Base-by-base conservation (phyloP, 345 rosid species). In the Bretschneidera sinensis region DNA sequence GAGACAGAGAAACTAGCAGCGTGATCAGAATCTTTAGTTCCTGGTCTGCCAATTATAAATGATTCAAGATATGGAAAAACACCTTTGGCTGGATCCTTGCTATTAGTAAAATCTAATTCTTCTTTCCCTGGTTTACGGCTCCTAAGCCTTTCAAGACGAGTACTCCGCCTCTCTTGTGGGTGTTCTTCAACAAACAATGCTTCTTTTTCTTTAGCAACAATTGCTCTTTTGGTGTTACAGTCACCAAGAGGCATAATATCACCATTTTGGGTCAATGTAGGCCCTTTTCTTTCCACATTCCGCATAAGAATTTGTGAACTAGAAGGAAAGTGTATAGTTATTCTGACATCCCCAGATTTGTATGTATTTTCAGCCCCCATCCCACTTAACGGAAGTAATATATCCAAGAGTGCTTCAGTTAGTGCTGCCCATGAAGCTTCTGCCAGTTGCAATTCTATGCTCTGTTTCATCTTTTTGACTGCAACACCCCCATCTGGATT, bases 111-210 rank as follows among this genome's bases (percentile, higher is more conserved):
- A 70, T 82, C 97, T 61, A 70, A 51, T 65, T 85, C 96, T 72
- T 82, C 99, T 82, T 94, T 94, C 57, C 76, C 95, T 6, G 97
- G 95, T 79, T 88, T 94, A 76, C 92, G 99, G 76, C 85, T 87
- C 68, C 98, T 80, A 67, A 87, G 90, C 77, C 89, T 87, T 74
- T 84, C 96, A 72, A 91, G 97, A 69, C 99, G 96, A 73, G 87
- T 85, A 76, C 99, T 94, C 57, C 97, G 82, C 69, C 99, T 90
- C 79, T 90, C 99, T 69, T 87, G 86, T 55, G 92, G 92, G 21
- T 90, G 99, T 54, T 88, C 99, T 65, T 83, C 90, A 60, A 67
- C 71, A 66, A 64, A 51, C 51, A 19, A 69, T 65, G 74, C 39
- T 60, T 84, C 88, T 70, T 77, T 85, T 68, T 85, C 89, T 65